These are phyloP conservation scores for Quercus glauca DNA, from an alignment of 306 rosid species.

Conservation along the genomic window DNA sequence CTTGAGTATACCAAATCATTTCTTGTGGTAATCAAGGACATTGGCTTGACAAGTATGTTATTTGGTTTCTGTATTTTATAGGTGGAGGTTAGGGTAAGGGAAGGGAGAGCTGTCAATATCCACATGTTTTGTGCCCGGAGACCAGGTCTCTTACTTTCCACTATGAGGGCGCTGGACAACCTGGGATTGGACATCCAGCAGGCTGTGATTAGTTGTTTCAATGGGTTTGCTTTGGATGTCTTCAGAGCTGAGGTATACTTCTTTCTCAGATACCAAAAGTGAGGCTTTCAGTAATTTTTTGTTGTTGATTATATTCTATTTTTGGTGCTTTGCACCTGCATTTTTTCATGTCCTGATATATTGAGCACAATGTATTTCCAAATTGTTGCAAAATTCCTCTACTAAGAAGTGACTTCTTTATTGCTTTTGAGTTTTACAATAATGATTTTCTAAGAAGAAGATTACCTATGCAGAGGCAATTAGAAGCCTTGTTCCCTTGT, in stretches of 20 bases:
- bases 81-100: conserved; percentile 90
- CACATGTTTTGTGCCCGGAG: conserved; percentile 94
- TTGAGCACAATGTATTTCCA: neutral
- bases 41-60: conserved; percentile 6
- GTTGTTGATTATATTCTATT: neutral
- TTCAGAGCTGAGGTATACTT: conserved; percentile 87
- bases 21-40: conserved; percentile 9
- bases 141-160: conserved; percentile 88
- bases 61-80: conserved; percentile 28
- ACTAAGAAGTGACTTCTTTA: conserved; percentile 1
- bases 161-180: conserved; percentile 84
- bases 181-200: conserved; percentile 96
- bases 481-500: neutral
- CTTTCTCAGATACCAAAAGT: conserved; percentile 13
- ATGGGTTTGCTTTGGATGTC: conserved; percentile 92
- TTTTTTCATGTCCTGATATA: conserved; percentile 1
- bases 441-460: no score
- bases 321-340: neutral
- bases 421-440: neutral
- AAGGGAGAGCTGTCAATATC: conserved; percentile 93
- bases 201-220: conserved; percentile 97
- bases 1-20: conserved; percentile 1
- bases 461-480: no score
- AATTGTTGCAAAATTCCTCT: conserved; percentile 3
- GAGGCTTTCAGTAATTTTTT: neutral